Evolutionary conservation across 352 stramenopile species (phyloP).

Genomic region (Phytophthora chlamydospora): DNA sequence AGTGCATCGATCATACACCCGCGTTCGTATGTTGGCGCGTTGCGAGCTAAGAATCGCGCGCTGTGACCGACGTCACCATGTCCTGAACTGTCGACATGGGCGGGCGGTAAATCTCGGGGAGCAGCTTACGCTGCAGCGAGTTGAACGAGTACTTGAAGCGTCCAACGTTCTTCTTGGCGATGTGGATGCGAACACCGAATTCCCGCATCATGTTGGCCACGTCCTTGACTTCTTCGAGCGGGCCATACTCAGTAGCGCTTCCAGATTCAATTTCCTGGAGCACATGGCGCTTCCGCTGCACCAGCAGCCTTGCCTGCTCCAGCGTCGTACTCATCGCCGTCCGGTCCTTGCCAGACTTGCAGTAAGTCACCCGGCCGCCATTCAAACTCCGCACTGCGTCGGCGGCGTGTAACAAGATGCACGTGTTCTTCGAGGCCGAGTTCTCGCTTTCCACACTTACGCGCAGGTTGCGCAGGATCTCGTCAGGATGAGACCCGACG

Average conservation of each 20-base stretch:
- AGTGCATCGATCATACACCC: not conserved
- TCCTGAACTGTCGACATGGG: constrained; percentile 91
- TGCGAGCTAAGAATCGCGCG: constrained; percentile 78
- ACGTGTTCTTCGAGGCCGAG: constrained; percentile 86
- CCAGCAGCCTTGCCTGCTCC: constrained; percentile 92
- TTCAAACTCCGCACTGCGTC: constrained; percentile 92
- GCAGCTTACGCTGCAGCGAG: constrained; percentile 94
- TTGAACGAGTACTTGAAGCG: constrained; percentile 98
- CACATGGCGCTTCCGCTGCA: constrained; percentile 77
- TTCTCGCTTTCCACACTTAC: constrained; percentile 75
- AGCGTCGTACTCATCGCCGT: constrained; percentile 98
- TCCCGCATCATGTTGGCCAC: constrained; percentile 90
- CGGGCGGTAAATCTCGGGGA: constrained; percentile 93
- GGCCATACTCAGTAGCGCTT: constrained; percentile 47
- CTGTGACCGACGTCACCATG: constrained; percentile 91
- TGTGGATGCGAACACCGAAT: constrained; percentile 94
- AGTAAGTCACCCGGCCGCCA: constrained; percentile 95
- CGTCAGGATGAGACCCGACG: constrained; percentile 67
- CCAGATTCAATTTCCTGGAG: constrained; percentile 73
- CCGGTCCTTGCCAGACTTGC: constrained; percentile 98
- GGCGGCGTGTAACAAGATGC: constrained; percentile 81
- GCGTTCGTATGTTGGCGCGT: no score
- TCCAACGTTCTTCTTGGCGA: constrained; percentile 97
- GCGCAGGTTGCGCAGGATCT: constrained; percentile 72
- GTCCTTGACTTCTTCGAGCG: constrained; percentile 79